Evolutionary conservation across 768 basidiomycete species (phyloP).

Genomic region (Boletus tomentosulus): DNA sequence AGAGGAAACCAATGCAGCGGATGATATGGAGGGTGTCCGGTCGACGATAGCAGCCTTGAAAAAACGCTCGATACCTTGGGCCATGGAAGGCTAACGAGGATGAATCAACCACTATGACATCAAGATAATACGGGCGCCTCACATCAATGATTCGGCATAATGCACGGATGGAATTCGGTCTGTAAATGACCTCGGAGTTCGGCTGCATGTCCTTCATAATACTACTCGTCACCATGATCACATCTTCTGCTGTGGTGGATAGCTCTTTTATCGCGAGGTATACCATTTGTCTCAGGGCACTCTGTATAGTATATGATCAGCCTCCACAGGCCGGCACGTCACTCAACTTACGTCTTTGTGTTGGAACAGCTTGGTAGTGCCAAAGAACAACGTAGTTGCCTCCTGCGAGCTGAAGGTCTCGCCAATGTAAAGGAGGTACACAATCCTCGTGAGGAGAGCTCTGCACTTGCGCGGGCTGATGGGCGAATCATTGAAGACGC

Average conservation of each 20-base stretch:
- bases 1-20: conserved; percentile 93
- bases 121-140: conserved; percentile 30
- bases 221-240: conserved; percentile 98
- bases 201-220: conserved; percentile 99
- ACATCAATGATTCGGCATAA: conserved; percentile 97
- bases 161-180: conserved; percentile 95
- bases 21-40: conserved; percentile 91
- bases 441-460: conserved; percentile 91
- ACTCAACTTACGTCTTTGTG: conserved; percentile 87
- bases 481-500: conserved; percentile 98
- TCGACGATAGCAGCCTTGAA: conserved; percentile 99
- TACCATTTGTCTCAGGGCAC: conserved; percentile 93
- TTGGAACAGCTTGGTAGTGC: conserved; percentile 97
- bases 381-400: conserved; percentile 97
- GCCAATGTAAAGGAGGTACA: conserved; percentile 94
- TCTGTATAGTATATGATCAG: conserved; percentile 43
- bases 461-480: conserved; percentile 97
- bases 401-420: conserved; percentile 94
- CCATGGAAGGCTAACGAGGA: conserved; percentile 86
- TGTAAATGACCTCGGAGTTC: conserved; percentile 96
- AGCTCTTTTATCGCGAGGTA: conserved; percentile 99
- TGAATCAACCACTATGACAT: conserved; percentile 34
- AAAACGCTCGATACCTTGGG: conserved; percentile 97
- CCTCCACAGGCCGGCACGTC: not conserved
- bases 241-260: conserved; percentile 92